Evolutionary conservation across 2,329 filamentous ascomycete genomes (phyloP).

Genomic region (Alternaria sp.): DNA sequence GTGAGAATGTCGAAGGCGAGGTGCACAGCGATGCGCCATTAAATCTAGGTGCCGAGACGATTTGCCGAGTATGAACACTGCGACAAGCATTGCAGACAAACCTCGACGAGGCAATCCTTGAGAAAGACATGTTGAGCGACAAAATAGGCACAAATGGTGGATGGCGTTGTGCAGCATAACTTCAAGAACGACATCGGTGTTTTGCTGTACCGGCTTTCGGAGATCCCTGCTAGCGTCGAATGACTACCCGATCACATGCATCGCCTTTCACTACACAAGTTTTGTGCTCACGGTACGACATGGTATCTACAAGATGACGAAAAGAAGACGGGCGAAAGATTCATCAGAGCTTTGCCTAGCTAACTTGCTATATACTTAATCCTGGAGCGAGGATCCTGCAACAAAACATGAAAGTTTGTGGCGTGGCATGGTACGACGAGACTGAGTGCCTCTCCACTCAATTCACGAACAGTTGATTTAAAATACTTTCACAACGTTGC

Average conservation of each 20-base stretch:
- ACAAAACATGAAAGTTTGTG: too few relatives aligned
- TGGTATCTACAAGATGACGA: not conserved
- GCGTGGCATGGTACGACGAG: not conserved
- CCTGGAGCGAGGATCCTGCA: not conserved
- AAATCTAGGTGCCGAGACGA: not conserved
- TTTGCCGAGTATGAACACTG: constrained; percentile 16
- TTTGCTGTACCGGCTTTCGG: constrained; percentile 4
- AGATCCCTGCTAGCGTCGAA: not conserved
- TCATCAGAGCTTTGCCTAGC: not conserved
- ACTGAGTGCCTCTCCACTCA: not conserved
- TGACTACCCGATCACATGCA: not conserved
- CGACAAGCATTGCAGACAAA: constrained; percentile 40
- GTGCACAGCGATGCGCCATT: constrained; percentile 21
- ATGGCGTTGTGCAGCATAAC: constrained; percentile 1
- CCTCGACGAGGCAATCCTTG: constrained; percentile 32
- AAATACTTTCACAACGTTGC: not conserved
- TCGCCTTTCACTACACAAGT: not conserved
- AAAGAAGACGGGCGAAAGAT: not conserved
- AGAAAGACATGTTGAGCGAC: constrained; percentile 33
- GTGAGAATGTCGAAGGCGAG: constrained; percentile 16
- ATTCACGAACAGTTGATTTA: not conserved
- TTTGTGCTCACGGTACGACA: not conserved
- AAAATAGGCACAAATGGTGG: constrained; percentile 3
- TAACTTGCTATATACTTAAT: not conserved
- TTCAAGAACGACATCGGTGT: constrained; percentile 18